phyloP scores from a whole-genome alignment of 371 early-diverging fungal genomes.

The Mucor ambiguus region DNA sequence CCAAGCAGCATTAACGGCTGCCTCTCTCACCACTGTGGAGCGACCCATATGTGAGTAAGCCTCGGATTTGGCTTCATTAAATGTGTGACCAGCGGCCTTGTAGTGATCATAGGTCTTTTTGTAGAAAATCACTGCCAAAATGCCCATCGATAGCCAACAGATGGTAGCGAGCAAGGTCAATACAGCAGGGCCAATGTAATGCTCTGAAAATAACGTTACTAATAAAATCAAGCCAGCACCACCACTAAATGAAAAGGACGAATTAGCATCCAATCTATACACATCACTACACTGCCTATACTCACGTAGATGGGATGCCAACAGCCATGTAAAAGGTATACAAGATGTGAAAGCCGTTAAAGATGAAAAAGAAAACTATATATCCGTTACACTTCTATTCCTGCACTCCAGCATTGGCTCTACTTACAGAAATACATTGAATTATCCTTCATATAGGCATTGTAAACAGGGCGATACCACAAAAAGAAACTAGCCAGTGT shows the following conservation, averaged over 20 bases:
- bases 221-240: constrained; percentile 83
- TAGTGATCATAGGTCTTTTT: constrained; percentile 75
- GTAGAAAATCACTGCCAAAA: constrained; percentile 61
- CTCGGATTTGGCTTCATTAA: constrained; percentile 81
- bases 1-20: constrained; percentile 58
- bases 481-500: constrained; percentile 78
- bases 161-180: constrained; percentile 71
- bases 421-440: constrained; percentile 82
- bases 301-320: constrained; percentile 78
- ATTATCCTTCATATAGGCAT: constrained; percentile 87
- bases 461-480: constrained; percentile 91
- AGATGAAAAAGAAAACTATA: constrained; percentile 78
- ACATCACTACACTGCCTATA: background rate
- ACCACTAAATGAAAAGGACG: constrained; percentile 54
- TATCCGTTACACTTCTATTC: background rate
- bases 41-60: constrained; percentile 60
- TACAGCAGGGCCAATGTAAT: constrained; percentile 67
- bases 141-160: constrained; percentile 68
- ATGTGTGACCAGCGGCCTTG: constrained; percentile 80
- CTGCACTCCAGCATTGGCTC: background rate
- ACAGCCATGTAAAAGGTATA: constrained; percentile 84
- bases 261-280: background rate
- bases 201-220: constrained; percentile 70
- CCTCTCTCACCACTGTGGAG: constrained; percentile 51
- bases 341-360: constrained; percentile 84